Evolutionary conservation across 768 basidiomycete species (phyloP).

Genomic region (Amanita molliuscula): DNA sequence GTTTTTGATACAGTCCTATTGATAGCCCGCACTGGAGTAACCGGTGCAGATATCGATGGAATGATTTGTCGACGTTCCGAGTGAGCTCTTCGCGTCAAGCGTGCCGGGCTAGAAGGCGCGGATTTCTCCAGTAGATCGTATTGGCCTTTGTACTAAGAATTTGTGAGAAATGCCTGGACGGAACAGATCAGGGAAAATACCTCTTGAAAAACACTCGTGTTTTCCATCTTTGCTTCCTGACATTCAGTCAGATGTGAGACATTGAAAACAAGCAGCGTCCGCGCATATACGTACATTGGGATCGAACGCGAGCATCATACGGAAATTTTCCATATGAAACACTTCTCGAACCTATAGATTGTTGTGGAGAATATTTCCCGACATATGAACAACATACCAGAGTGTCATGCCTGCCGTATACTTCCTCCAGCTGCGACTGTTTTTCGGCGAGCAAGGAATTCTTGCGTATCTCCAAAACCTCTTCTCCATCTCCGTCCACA

Average conservation of each 20-base stretch:
- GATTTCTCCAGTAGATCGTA: constrained; percentile 52
- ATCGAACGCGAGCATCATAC: constrained; percentile 66
- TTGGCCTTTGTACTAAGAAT: constrained; percentile 45
- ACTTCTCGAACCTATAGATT: constrained; percentile 62
- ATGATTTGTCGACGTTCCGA: constrained; percentile 42
- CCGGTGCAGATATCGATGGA: constrained; percentile 17
- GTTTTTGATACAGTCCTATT: neutral
- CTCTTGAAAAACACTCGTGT: constrained; percentile 60
- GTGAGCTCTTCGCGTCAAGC: constrained; percentile 51
- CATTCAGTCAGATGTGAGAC: constrained; percentile 1
- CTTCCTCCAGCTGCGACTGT: constrained; percentile 45
- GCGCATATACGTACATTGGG: constrained; percentile 43
- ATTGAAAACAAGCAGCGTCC: neutral
- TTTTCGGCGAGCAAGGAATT: constrained; percentile 43
- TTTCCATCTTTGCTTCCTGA: constrained; percentile 66
- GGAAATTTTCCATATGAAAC: constrained; percentile 83
- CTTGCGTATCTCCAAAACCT: constrained; percentile 24
- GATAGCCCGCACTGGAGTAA: constrained; percentile 9
- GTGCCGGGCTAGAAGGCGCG: constrained; percentile 33
- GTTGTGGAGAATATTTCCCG: neutral
- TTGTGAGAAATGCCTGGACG: neutral
- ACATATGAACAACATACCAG: constrained; percentile 39
- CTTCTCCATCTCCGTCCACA: constrained; percentile 12
- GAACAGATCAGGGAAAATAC: constrained; percentile 28
- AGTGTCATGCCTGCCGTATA: constrained; percentile 61